Evolutionary conservation across 176 grass and related monocot genomes (phyloP).

Genomic region (Zea luxurians): DNA sequence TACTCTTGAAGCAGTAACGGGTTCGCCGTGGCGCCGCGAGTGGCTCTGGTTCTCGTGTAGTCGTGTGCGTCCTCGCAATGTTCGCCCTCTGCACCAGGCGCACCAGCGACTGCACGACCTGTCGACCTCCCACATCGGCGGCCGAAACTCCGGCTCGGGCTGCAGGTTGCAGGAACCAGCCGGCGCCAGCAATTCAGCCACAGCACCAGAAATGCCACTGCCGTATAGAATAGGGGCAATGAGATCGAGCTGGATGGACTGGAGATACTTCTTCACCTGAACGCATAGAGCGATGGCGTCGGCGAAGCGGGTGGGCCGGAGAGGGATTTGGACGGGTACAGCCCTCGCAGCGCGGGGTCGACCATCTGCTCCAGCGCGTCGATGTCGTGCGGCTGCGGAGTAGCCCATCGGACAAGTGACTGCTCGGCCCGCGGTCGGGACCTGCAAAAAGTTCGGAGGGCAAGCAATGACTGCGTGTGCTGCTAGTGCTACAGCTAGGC

Average conservation of each 20-base stretch:
- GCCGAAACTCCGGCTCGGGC: conserved; percentile 75
- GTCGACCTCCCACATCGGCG: conserved; percentile 76
- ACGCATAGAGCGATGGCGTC: conserved; percentile 84
- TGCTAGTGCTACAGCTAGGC: neutral
- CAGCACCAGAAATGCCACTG: neutral
- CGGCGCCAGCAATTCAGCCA: neutral
- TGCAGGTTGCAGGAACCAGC: conserved; percentile 13
- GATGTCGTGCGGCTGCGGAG: conserved; percentile 87
- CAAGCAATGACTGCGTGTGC: conserved; percentile 13
- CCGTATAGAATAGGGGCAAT: neutral
- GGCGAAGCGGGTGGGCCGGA: conserved; percentile 63
- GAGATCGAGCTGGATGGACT: no score
- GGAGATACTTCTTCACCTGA: conserved; percentile 48
- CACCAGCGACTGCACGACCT: conserved; percentile 63
- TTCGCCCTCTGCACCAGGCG: conserved; percentile 57
- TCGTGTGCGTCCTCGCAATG: conserved; percentile 29
- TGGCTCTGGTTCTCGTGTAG: no score
- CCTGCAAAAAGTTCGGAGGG: conserved; percentile 40
- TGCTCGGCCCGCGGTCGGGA: conserved; percentile 58
- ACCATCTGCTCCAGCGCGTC: conserved; percentile 88
- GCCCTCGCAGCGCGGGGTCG: conserved; percentile 74
- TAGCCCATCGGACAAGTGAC: conserved; percentile 75
- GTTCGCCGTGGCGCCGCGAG: conserved; percentile 2
- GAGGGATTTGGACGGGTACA: conserved; percentile 90
- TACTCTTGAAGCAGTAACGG: neutral